Evolutionary conservation across 441 rosid species (phyloP).

Genomic region (Adansonia madagascariensis): DNA sequence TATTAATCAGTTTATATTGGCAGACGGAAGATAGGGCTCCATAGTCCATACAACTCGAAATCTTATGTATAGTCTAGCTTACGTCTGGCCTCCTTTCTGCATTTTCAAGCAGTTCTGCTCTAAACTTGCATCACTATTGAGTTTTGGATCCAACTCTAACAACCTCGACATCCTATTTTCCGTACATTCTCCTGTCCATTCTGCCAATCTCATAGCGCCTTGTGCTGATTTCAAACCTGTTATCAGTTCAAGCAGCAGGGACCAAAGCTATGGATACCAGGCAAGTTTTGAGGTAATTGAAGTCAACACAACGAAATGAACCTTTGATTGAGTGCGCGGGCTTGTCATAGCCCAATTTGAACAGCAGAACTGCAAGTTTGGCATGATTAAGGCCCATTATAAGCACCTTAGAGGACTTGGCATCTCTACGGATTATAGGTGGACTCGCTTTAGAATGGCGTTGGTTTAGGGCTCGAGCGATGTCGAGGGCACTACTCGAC

Average conservation of each 20-base stretch:
- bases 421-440: conserved; percentile 49
- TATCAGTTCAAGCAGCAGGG: conserved; percentile 39
- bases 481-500: conserved; percentile 44
- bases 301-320: conserved; percentile 28
- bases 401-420: conserved; percentile 47
- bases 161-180: conserved; percentile 24
- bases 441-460: conserved; percentile 28
- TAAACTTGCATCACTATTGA: conserved; percentile 32
- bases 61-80: conserved; percentile 24
- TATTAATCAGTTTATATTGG: conserved; percentile 26
- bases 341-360: conserved; percentile 41
- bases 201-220: conserved; percentile 35
- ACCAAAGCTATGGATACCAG: conserved; percentile 44
- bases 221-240: conserved; percentile 42
- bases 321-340: conserved; percentile 37
- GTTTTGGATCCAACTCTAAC: conserved; percentile 46
- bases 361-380: conserved; percentile 64
- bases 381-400: conserved; percentile 52
- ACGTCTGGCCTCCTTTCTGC: conserved; percentile 43
- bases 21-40: conserved; percentile 17
- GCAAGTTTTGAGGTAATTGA: conserved; percentile 39
- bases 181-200: conserved; percentile 15
- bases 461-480: conserved; percentile 36
- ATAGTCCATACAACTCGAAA: conserved; percentile 27
- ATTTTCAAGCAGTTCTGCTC: conserved; percentile 38